Evolutionary conservation across 2,329 filamentous ascomycete species (phyloP), one percentile per base, ranked within the genome.

Genomic region (Parastagonospora nodorum): DNA sequence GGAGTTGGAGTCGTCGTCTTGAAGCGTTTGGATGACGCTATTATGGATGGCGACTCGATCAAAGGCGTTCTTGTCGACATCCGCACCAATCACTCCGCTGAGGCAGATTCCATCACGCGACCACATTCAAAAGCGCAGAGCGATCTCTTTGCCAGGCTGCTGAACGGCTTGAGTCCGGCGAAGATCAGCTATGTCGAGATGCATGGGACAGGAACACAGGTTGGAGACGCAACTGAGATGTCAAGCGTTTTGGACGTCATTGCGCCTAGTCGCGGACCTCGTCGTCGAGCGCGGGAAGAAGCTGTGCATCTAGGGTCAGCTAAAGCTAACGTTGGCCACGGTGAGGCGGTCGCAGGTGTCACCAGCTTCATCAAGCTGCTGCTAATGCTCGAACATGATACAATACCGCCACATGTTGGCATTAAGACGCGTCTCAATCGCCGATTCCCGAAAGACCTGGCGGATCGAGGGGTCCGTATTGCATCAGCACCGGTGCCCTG

Each of bases 351-450:
- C 30, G 54, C 69, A 4, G 73, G 73, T 10, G 57, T 69, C 1
- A 48, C 60, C 1, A 40, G 51, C 4, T 31, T 75, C 2, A 58
- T 74, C 41, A 76, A 76, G 48, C 60, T 63, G 1, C 47, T 76
- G 11, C 45, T 75, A 16, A 71, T 75, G 65, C 37, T 75, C 31
- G 55, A 68, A 29, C 57, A 74, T 2, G 48, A 57, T 12, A 48
- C 27, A 1, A 71, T 76, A 30, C 85, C 86, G 0, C 85, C 84
- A 0, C 87, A 90, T 53, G 78, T 83, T 15, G 86, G 87, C 10
- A 88, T 90, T 74, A 88, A 88, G 72, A 78, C 74, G 2, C 76
- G 79, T 55, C 83, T 88, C 58, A 88, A 88, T 70, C 79, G 78
- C 60, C 80, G 75, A 1, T 85, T 86, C 60, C 83, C 84, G n/a